Conservation (phyloP, 345 rosid genomes). For the Eucalyptus tenuipes region DNA sequence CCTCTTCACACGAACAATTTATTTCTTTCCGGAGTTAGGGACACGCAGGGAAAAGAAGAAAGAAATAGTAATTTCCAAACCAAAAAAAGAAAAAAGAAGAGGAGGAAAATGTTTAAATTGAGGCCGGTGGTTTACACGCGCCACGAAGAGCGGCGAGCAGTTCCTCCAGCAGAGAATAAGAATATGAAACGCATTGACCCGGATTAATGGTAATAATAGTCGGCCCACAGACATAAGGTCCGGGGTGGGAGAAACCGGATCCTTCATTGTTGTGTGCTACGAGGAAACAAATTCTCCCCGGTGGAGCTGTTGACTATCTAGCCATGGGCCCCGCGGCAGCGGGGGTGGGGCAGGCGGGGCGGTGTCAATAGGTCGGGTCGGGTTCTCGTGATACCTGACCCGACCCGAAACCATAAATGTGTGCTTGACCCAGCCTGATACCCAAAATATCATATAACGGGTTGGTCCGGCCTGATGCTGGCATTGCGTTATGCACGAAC, state of each 20-base stretch:
- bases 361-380: too few relatives aligned
- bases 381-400: too few relatives aligned
- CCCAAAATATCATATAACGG: neutral
- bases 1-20: too few relatives aligned
- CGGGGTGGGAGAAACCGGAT: neutral
- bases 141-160: neutral
- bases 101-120: neutral
- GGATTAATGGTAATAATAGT: neutral
- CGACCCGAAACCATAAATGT: too few relatives aligned
- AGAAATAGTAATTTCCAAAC: too few relatives aligned
- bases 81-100: too few relatives aligned
- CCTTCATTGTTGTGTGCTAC: neutral
- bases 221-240: neutral
- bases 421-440: too few relatives aligned
- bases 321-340: neutral
- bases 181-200: neutral
- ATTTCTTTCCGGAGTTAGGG: too few relatives aligned
- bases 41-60: too few relatives aligned
- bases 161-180: neutral
- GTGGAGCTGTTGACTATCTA: neutral
- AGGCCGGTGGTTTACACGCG: neutral
- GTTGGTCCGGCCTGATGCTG: accelerated
- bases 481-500: neutral
- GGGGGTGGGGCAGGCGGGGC: neutral
- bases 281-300: neutral